phyloP scores from a whole-genome alignment of 208 protist genomes.

The Trypanosoma cruzi region DNA sequence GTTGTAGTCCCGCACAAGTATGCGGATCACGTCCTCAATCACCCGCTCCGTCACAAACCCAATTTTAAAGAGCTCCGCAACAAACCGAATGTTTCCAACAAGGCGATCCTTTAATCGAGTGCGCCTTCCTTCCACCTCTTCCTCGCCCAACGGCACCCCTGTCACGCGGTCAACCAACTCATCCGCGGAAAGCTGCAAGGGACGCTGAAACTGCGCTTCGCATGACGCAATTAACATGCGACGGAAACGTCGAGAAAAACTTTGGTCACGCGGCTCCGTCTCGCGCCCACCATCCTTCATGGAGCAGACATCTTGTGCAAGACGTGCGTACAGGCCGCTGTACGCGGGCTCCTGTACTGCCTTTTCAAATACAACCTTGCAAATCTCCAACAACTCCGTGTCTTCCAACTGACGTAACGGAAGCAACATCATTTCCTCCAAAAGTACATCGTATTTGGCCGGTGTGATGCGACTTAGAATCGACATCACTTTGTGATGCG shows the following conservation, averaged over 20 bases:
- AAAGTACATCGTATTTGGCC: conserved; percentile 77
- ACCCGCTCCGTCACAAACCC: conserved; percentile 59
- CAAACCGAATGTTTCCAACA: conserved; percentile 87
- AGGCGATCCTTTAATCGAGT: conserved; percentile 71
- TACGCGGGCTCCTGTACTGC: conserved; percentile 83
- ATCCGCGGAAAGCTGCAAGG: conserved; percentile 67
- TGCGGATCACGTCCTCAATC: conserved; percentile 67
- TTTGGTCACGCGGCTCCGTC: conserved; percentile 47
- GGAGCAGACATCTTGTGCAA: conserved; percentile 65
- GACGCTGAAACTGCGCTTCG: conserved; percentile 69
- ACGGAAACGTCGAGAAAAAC: conserved; percentile 68
- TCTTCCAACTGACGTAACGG: conserved; percentile 80
- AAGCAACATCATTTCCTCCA: conserved; percentile 72
- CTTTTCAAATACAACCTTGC: conserved; percentile 88
- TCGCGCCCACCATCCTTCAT: conserved; percentile 62
- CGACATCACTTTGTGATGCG: conserved; percentile 87
- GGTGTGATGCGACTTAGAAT: conserved; percentile 84
- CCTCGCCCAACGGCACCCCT: conserved; percentile 51
- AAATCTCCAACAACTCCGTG: conserved; percentile 80
- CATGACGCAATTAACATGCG: conserved; percentile 58
- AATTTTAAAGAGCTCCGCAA: conserved; percentile 82
- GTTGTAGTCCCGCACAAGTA: conserved; percentile 65
- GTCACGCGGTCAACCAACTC: conserved; percentile 76
- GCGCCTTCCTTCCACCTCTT: conserved; percentile 75
- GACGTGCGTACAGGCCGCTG: conserved; percentile 73